Evolutionary conservation across 768 basidiomycete genomes (phyloP).

Genomic region (Suillus alpinus): DNA sequence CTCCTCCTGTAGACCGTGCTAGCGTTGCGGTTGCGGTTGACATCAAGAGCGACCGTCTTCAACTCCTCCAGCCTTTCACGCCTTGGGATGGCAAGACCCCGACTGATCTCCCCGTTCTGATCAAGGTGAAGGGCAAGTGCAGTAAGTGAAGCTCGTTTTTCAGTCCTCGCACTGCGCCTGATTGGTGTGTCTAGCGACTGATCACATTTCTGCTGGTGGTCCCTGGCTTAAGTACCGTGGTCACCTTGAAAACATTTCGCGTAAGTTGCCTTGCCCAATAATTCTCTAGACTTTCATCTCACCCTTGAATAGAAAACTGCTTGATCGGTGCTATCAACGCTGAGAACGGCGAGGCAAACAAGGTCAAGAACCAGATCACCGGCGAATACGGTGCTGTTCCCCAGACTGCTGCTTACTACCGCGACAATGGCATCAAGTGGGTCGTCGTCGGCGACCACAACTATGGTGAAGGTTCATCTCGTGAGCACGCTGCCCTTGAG

Average conservation of each 20-base stretch:
- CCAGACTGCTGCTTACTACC: slow-evolving; percentile 82
- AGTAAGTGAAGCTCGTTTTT: slow-evolving; percentile 49
- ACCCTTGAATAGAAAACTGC: slow-evolving; percentile 72
- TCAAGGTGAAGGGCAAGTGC: slow-evolving; percentile 99
- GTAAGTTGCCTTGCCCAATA: slow-evolving; percentile 39
- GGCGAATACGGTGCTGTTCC: slow-evolving; percentile 87
- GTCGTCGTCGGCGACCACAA: slow-evolving; percentile 95
- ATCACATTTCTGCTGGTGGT: slow-evolving; percentile 96
- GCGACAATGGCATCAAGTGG: slow-evolving; percentile 89
- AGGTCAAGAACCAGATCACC: slow-evolving; percentile 86
- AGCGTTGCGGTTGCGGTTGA: slow-evolving; percentile 83
- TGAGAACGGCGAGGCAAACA: slow-evolving; percentile 96
- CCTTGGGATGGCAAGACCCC: slow-evolving; percentile 95
- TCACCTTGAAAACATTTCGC: slow-evolving; percentile 97
- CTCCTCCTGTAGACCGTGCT: slow-evolving; percentile 83
- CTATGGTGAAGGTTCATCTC: slow-evolving; percentile 98
- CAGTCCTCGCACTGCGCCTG: not conserved
- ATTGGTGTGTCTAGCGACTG: slow-evolving; percentile 54
- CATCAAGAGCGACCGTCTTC: slow-evolving; percentile 86
- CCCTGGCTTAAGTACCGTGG: slow-evolving; percentile 99
- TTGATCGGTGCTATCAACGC: slow-evolving; percentile 96
- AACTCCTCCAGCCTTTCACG: slow-evolving; percentile 84
- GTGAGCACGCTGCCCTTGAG: slow-evolving; percentile 96
- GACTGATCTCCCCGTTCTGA: slow-evolving; percentile 84
- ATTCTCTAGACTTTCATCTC: slow-evolving; percentile 5